A percentile compares a stretch with the other conserved stretches of the same genome.
phyloP scores from a whole-genome alignment of 2,329 filamentous ascomycete genomes.

The Torrubiella hemipterigena region DNA sequence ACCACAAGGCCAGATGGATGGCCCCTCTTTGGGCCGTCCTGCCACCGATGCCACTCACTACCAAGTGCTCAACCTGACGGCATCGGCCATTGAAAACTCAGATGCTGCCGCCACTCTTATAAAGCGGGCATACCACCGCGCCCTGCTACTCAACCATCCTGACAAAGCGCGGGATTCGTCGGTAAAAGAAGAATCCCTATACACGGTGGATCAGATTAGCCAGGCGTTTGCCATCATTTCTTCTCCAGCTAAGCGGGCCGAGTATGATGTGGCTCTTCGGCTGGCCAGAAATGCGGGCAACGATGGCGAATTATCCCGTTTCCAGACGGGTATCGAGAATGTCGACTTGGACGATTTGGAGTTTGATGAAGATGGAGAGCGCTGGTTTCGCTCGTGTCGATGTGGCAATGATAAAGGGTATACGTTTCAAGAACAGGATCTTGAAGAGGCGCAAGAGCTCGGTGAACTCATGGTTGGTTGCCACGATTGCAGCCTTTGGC shows the following conservation, averaged over 20 bases:
- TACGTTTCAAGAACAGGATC: slow-evolving; percentile 43
- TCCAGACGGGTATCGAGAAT: slow-evolving; percentile 49
- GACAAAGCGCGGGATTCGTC: slow-evolving; percentile 32
- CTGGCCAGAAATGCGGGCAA: slow-evolving; percentile 13
- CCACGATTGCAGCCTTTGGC: slow-evolving; percentile 54
- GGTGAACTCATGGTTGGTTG: slow-evolving; percentile 54
- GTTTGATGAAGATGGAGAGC: slow-evolving; percentile 32
- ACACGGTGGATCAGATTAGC: slow-evolving; percentile 53
- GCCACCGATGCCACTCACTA: slow-evolving; percentile 38
- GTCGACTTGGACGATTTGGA: slow-evolving; percentile 54
- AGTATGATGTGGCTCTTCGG: slow-evolving; percentile 42
- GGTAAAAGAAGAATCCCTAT: slow-evolving; percentile 12
- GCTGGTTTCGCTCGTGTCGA: slow-evolving; percentile 48
- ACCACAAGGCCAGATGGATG: slow-evolving; percentile 3
- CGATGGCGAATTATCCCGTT: slow-evolving; percentile 16
- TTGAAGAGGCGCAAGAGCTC: slow-evolving; percentile 45
- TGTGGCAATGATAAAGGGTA: slow-evolving; percentile 54
- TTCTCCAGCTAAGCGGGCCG: slow-evolving; percentile 30
- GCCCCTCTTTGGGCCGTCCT: slow-evolving; percentile 3
- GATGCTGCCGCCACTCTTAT: slow-evolving; percentile 34
- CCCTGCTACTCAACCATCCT: slow-evolving; percentile 54
- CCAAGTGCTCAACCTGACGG: slow-evolving; percentile 45
- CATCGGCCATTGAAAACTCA: slow-evolving; percentile 30
- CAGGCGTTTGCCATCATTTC: slow-evolving; percentile 46
- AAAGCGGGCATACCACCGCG: slow-evolving; percentile 52